Base-by-base conservation (phyloP, 2,329 filamentous ascomycete species). In the Neurospora crassa region DNA sequence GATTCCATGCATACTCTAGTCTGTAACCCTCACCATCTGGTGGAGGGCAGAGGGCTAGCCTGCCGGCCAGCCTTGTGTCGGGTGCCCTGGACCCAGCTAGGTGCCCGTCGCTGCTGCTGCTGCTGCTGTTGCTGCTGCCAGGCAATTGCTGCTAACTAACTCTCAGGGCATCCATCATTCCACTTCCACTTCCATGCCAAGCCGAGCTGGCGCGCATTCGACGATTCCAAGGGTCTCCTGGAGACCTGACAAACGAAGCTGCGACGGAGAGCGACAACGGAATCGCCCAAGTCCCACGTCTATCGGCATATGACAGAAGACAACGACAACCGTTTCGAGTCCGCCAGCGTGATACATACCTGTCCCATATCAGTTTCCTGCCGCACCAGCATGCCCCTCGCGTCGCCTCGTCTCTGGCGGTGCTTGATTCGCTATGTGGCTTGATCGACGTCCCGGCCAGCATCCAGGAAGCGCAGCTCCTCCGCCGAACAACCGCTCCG, bases 371-470 rank as follows among this genome's bases (percentile, higher is more conserved):
- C 69, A 47, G 41, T 20, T 20, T 45, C 16, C 67, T 24, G 40
- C 40, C 10, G 53, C 53, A 53, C 68, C 42, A 59, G 68, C 53
- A 34, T 63, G 53, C 68, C 67, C 34, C 59, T 45, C 41, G 20
- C 37, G 20, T 20, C 40, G 20, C 34, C 40, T 67, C 47, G 42
- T 40, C 63, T 73, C 69, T 59, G 42, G 53, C 47, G 59, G 34
- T 67, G 43, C 40, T 68, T 45, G 68, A 70, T 71, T 73, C 77
- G 82, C 77, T 77, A 97, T 97, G 93, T 97, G 94, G 94, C 89
- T 96, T 79, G 94, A 97, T 83, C 91, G 94, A 80, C 89, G 97
- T 75, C 90, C 91, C 74, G 89, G 87, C 77, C 90, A 91, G 80
- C 88, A 79, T 83, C 88, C 81, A 73, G 83, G 82, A 74, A 84